Evolutionary conservation across 331 rosid species (phyloP).

Genomic region (Cydonia oblonga): DNA sequence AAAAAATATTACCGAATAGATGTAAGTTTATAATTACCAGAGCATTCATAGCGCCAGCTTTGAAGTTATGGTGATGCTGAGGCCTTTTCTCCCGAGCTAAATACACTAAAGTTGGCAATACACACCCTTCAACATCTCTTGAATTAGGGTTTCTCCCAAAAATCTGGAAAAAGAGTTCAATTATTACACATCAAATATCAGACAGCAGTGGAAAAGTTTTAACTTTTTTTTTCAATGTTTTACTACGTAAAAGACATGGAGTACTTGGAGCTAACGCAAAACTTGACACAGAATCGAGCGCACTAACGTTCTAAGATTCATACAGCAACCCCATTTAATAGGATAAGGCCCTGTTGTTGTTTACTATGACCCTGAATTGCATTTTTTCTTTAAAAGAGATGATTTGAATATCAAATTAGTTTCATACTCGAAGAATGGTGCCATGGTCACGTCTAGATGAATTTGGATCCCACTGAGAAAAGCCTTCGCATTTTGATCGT

Average conservation of each 20-base stretch:
- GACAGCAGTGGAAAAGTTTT: too few relatives aligned
- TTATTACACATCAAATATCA: neutral
- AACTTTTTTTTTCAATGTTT: too few relatives aligned
- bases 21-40: neutral
- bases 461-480: conserved; percentile 13
- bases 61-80: conserved; percentile 20
- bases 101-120: conserved; percentile 19
- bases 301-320: too few relatives aligned
- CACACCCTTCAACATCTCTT: conserved; percentile 13
- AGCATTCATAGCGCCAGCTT: conserved; percentile 24
- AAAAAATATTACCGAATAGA: neutral
- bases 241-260: too few relatives aligned
- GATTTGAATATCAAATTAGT: neutral
- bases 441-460: conserved; percentile 15
- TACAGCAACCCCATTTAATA: too few relatives aligned
- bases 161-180: neutral
- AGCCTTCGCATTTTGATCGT: conserved; percentile 2
- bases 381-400: neutral
- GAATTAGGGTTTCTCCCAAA: conserved; percentile 3
- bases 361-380: neutral
- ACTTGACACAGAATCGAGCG: too few relatives aligned
- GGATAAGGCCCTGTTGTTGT: too few relatives aligned
- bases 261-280: too few relatives aligned
- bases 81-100: conserved; percentile 21
- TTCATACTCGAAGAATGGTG: conserved; percentile 13